Base-by-base conservation (phyloP, 192 early-diverging fungal genomes). In the Dispira parvispora region DNA sequence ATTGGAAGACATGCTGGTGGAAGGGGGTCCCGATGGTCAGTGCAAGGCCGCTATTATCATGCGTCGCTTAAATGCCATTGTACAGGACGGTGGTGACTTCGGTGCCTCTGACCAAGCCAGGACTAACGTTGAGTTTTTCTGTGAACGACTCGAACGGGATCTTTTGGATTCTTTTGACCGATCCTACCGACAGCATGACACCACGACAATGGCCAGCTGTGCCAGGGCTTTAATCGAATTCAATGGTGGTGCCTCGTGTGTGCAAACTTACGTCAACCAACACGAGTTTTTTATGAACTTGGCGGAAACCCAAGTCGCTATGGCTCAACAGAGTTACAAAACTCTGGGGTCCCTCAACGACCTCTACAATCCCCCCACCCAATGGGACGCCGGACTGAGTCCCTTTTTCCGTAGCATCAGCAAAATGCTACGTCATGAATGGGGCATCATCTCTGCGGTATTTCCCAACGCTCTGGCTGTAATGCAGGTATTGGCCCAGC, bases 211-310 rank as follows among this genome's bases (percentile, higher is more conserved):
- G 94, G 90, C 84, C 82, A 62, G 69, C 25, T 86, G 84, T 62
- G 94, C 96, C 47, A 85, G 82, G 65, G 81, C 88, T 3, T 74
- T 99, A 55, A 78, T 87, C 50, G 91, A 95, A 45, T 95, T 99
- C 70, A 99, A 99, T 62, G 94, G 96, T 28, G 94, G 96, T 42
- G 84, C 84, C 61, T 95, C 92, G 0, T 92, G 90, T 65, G 80
- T 97, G 25, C 89, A 93, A 66, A 88, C 85, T 27, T 99, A 95
- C 66, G 88, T 99, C 47, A 95, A 95, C 73, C 96, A 97, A 68
- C 94, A 99, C 64, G 87, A 90, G 63, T 95, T 99, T 64, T 97
- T 97, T 62, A 77, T 86, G 71, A 82, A 87, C 52, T 75, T 78
- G 62, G 75, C 71, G 25, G 81, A 88, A 72, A 65, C 75, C 46